A percentile compares a stretch with the other conserved stretches of the same genome.
Conservation (phyloP, 169 alveolate genomes). For the Eimeria necatrix region DNA sequence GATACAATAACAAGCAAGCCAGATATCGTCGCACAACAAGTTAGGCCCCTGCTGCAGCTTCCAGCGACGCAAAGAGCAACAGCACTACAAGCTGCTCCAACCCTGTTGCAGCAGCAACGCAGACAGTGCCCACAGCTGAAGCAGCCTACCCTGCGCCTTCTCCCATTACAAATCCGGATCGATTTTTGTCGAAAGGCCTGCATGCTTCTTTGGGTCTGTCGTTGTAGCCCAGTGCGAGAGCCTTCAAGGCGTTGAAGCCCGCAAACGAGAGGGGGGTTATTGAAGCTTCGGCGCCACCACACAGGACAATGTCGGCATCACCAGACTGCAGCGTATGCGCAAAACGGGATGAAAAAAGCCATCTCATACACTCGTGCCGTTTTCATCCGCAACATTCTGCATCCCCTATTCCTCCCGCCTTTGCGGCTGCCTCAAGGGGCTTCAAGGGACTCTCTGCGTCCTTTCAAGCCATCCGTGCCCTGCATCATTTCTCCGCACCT, state of each 20-base stretch:
- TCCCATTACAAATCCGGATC: conserved; percentile 94
- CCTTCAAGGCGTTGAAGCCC: conserved; percentile 89
- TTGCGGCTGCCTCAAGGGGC: not conserved
- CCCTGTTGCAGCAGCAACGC: conserved; percentile 12
- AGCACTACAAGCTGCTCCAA: not conserved
- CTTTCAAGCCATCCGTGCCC: not conserved
- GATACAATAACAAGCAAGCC: not conserved
- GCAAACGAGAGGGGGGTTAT: conserved; percentile 89
- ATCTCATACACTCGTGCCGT: not conserved
- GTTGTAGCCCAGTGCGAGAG: conserved; percentile 87
- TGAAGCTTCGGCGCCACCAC: conserved; percentile 92
- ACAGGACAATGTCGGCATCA: conserved; percentile 90
- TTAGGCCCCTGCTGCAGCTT: not conserved
- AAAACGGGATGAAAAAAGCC: not conserved
- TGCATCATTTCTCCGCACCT: not conserved
- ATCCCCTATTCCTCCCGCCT: not conserved
- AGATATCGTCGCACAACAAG: not conserved
- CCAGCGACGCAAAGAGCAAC: not conserved
- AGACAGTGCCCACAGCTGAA: not conserved
- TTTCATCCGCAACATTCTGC: not conserved
- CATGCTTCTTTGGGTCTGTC: conserved; percentile 90
- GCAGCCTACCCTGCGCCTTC: conserved; percentile 92
- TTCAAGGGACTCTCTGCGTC: not conserved
- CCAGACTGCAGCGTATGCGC: conserved; percentile 80
- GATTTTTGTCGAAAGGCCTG: conserved; percentile 92